Percentiles rank a stretch among this genome's conserved stretches.
Evolutionary conservation across 2,329 filamentous ascomycete genomes (phyloP).

Genomic region (Sporothrix inflata): DNA sequence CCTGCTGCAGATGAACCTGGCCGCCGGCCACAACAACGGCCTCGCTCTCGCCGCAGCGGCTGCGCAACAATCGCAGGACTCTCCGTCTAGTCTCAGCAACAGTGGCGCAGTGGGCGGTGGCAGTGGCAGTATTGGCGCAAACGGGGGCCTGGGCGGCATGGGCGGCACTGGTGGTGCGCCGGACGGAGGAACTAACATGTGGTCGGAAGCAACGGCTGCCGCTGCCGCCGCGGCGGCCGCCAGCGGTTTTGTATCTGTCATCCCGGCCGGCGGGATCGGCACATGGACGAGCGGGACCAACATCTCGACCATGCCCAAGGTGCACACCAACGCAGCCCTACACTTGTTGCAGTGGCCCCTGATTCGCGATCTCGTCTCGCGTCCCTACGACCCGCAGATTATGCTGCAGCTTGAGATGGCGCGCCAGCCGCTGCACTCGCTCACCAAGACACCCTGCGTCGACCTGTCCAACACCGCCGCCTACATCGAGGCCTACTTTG

Average conservation of each 20-base stretch:
- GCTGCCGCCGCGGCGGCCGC: conserved; percentile 41
- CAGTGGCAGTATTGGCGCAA: conserved; percentile 37
- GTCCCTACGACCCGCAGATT: conserved; percentile 80
- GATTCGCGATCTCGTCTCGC: conserved; percentile 75
- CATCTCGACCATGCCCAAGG: conserved; percentile 84
- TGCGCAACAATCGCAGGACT: conserved; percentile 52
- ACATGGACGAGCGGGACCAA: conserved; percentile 69
- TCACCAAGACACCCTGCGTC: conserved; percentile 66
- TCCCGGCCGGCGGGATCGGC: conserved; percentile 68
- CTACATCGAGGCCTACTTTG: conserved; percentile 80
- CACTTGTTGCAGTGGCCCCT: conserved; percentile 80
- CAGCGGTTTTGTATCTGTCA: conserved; percentile 56
- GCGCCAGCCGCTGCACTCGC: conserved; percentile 70
- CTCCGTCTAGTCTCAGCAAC: conserved; percentile 64
- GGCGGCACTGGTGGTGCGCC: not conserved
- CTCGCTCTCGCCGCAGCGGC: conserved; percentile 48
- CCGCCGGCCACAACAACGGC: conserved; percentile 53
- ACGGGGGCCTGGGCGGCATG: not conserved
- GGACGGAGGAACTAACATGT: conserved; percentile 37
- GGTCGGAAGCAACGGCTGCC: conserved; percentile 50
- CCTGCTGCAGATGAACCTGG: conserved; percentile 72
- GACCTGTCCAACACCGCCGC: conserved; percentile 74
- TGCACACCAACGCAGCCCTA: conserved; percentile 78
- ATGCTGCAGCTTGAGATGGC: conserved; percentile 80
- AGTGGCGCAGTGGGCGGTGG: conserved; percentile 62